These are phyloP conservation scores for Penicillium sp. DNA, from an alignment of 2,329 filamentous ascomycete species.

Conservation along the genomic window DNA sequence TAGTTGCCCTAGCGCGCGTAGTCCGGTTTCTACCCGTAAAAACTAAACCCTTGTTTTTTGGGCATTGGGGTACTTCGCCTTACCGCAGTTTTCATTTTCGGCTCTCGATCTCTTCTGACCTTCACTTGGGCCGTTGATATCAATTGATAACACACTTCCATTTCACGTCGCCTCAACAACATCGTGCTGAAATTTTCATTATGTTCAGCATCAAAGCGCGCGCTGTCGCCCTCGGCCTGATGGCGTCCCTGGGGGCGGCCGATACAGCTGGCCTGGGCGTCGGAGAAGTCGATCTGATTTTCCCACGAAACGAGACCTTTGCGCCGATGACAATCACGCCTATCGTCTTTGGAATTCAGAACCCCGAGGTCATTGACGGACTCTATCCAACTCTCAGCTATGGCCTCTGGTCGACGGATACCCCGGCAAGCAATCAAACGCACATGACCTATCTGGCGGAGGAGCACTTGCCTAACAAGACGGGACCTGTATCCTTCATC, in stretches of 20 bases:
- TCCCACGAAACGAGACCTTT: constrained; percentile 12
- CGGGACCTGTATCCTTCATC: not conserved
- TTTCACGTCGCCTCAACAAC: not conserved
- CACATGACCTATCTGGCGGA: not conserved
- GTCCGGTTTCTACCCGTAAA: not conserved
- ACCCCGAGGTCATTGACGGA: constrained; percentile 2
- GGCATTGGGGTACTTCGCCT: not conserved
- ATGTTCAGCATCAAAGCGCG: constrained; percentile 2
- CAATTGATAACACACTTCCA: not conserved
- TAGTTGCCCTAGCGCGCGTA: not conserved
- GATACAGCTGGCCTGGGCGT: constrained; percentile 1
- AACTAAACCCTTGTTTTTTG: not conserved
- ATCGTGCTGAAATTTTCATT: not conserved
- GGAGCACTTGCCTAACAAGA: not conserved
- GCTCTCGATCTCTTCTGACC: not conserved
- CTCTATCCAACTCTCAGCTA: constrained; percentile 4
- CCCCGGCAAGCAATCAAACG: not conserved
- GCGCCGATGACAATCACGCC: constrained; percentile 4
- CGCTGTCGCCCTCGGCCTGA: constrained; percentile 2
- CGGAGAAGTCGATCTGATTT: constrained; percentile 11
- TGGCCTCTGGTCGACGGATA: not conserved
- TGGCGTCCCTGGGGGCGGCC: constrained; percentile 1
- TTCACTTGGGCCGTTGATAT: not conserved
- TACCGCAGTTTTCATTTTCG: not conserved
- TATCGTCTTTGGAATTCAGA: constrained; percentile 16